A percentile compares a stretch with the other conserved stretches of the same genome.
Conservation (phyloP, 2,329 filamentous ascomycete species). For the Fusarium sororula region DNA sequence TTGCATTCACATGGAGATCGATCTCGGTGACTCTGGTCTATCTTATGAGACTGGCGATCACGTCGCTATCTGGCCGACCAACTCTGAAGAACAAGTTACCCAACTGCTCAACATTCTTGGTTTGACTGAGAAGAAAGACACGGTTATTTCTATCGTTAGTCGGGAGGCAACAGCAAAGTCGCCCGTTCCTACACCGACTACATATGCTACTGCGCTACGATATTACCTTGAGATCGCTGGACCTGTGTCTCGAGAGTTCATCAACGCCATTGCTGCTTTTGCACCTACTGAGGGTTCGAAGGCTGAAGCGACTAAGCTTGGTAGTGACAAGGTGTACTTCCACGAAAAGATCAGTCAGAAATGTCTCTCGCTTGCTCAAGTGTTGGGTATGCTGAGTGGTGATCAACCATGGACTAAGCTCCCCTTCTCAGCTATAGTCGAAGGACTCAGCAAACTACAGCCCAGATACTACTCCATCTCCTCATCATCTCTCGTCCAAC, state of each 20-base stretch:
- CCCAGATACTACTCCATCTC: constrained; percentile 30
- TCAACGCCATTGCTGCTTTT: not conserved
- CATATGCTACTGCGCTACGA: not conserved
- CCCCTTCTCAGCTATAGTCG: constrained; percentile 3
- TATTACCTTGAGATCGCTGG: constrained; percentile 12
- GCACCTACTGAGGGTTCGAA: not conserved
- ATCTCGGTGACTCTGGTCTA: not conserved
- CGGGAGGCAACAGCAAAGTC: not conserved
- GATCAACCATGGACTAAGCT: not conserved
- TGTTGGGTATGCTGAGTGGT: not conserved
- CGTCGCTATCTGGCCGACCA: not conserved
- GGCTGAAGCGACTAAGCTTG: not conserved
- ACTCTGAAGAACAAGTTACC: not conserved
- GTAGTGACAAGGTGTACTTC: not conserved
- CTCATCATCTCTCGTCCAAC: constrained; percentile 15
- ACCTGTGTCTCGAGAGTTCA: constrained; percentile 2
- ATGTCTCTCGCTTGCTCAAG: not conserved
- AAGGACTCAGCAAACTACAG: constrained; percentile 10
- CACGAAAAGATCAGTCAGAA: not conserved
- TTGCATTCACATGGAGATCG: not conserved
- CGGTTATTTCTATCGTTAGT: not conserved
- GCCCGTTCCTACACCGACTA: constrained; percentile 3
- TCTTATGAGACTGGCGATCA: not conserved
- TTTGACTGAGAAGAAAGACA: not conserved
- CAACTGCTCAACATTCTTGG: not conserved